Evolutionary conservation across 345 rosid genomes (phyloP).

Genomic region (Angophora floribunda): DNA sequence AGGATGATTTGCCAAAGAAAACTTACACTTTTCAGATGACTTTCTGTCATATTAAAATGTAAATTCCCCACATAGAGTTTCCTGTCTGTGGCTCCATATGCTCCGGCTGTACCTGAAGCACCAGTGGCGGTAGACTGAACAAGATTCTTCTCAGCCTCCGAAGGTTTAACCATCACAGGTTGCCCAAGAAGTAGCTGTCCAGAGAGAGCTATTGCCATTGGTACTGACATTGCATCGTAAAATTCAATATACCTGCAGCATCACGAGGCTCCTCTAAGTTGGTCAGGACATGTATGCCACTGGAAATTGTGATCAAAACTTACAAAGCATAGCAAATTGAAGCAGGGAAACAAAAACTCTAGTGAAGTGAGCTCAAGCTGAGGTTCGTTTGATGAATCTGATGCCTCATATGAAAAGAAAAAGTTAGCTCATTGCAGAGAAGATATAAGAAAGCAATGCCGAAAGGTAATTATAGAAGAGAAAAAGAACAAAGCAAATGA

Average conservation of each 20-base stretch:
- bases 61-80: conserved; percentile 89
- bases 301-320: conserved; percentile 16
- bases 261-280: conserved; percentile 18
- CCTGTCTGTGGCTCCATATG: conserved; percentile 75
- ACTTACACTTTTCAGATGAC: conserved; percentile 83
- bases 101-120: conserved; percentile 49
- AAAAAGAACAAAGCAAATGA: conserved; percentile 3
- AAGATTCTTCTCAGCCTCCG: conserved; percentile 97
- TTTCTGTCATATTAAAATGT: conserved; percentile 88
- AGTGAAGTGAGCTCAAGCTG: conserved; percentile 58
- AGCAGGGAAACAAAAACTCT: conserved; percentile 55
- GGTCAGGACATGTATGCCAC: conserved; percentile 10
- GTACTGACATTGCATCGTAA: conserved; percentile 89
- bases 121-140: conserved; percentile 61
- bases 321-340: conserved; percentile 57
- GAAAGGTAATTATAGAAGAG: not conserved
- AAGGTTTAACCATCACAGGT: conserved; percentile 97
- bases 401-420: conserved; percentile 38
- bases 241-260: conserved; percentile 90
- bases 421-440: conserved; percentile 26
- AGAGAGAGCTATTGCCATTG: conserved; percentile 92
- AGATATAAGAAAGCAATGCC: not conserved
- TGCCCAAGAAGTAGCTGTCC: conserved; percentile 87
- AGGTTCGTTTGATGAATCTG: conserved; percentile 63
- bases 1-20: not conserved